Conservation (phyloP, 2,329 filamentous ascomycete species). For the Spiromastix sp. region DNA sequence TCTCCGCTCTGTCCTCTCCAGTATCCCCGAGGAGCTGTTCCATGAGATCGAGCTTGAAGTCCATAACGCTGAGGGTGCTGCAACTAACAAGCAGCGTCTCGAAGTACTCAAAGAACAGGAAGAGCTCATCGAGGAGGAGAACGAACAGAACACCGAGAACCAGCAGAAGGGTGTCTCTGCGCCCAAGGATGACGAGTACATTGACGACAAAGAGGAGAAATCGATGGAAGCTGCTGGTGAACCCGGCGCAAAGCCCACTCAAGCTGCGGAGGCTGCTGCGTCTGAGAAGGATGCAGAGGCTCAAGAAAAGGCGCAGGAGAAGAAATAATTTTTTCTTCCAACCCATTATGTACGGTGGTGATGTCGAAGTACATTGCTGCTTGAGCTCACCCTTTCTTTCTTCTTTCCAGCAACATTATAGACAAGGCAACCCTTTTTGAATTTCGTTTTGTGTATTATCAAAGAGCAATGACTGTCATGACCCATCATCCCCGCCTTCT, state of each 20-base stretch:
- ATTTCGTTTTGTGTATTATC: too few species aligned
- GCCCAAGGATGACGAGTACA: slow-evolving; percentile 79
- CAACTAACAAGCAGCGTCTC: slow-evolving; percentile 96
- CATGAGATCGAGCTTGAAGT: slow-evolving; percentile 99
- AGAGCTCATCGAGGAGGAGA: slow-evolving; percentile 95
- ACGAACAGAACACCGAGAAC: slow-evolving; percentile 76
- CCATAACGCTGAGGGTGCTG: slow-evolving; percentile 89
- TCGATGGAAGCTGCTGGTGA: slow-evolving; percentile 41
- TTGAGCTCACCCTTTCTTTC: too few species aligned
- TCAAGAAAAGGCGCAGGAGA: slow-evolving; percentile 12
- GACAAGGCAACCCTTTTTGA: too few species aligned
- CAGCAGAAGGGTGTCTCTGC: slow-evolving; percentile 63
- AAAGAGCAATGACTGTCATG: too few species aligned
- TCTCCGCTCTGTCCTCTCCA: slow-evolving; percentile 80
- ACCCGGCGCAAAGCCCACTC: slow-evolving; percentile 43
- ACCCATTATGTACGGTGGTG: too few species aligned
- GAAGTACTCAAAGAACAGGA: slow-evolving; percentile 98
- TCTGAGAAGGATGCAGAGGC: slow-evolving; percentile 25
- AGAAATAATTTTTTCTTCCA: too few species aligned
- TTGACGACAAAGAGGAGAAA: slow-evolving; percentile 72
- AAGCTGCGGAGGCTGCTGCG: slow-evolving; percentile 35
- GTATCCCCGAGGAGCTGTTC: slow-evolving; percentile 95
- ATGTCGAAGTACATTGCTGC: too few species aligned
- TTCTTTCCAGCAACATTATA: too few species aligned
- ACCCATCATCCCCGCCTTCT: too few species aligned